Evolutionary conservation across 768 basidiomycete species (phyloP).

Genomic region (Pleurotus djamor): DNA sequence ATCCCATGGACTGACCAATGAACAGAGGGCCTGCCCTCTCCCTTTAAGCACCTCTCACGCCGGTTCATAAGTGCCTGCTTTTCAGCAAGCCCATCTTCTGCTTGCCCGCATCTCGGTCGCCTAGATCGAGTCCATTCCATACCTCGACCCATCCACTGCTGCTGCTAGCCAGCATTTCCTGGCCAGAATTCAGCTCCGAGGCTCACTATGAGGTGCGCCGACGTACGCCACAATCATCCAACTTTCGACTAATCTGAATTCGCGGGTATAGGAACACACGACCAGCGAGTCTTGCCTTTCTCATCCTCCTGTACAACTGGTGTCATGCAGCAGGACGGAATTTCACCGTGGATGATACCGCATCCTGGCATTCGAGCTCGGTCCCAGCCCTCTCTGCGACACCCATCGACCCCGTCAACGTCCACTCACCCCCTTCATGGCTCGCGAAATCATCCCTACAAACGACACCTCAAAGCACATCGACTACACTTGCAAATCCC

Average conservation of each 20-base stretch:
- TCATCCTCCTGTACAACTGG: slow-evolving; percentile 8
- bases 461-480: no score
- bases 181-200: background rate
- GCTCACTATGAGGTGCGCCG: slow-evolving; percentile 7
- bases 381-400: no score
- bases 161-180: background rate
- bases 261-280: slow-evolving; percentile 5
- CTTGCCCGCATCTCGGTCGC: slow-evolving; percentile 1
- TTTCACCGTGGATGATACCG: slow-evolving; percentile 35
- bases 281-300: slow-evolving; percentile 3
- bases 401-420: no score
- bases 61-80: background rate
- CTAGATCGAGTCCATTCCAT: slow-evolving; percentile 1
- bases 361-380: slow-evolving; percentile 31
- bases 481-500: no score
- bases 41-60: slow-evolving; percentile 9
- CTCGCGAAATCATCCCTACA: no score
- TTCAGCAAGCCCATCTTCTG: background rate
- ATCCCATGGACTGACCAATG: background rate
- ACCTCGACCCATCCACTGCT: background rate
- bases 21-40: background rate
- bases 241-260: background rate
- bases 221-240: background rate
- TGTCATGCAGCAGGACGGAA: slow-evolving; percentile 22
- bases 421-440: no score